Evolutionary conservation across 805 yeast genomes (phyloP), one percentile per base, ranked within the genome.

Genomic region (Zygoascus bituminiphila): DNA sequence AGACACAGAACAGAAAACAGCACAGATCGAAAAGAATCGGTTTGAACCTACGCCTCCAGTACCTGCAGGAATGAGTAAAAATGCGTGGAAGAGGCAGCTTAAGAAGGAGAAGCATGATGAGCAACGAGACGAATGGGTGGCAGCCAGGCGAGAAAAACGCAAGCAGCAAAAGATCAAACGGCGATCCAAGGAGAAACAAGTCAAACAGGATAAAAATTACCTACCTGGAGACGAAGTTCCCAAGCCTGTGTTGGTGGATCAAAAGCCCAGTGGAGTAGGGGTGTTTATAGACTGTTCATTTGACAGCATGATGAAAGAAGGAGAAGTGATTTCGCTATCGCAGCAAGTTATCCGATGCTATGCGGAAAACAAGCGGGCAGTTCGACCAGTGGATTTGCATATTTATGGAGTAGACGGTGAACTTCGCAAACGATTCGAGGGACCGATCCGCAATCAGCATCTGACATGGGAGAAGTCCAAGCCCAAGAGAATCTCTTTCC

Each of bases 21-120:
- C 12, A 7, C 40, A 12, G 5, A 19, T 35, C 4, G 44, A 42
- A 19, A 26, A 26, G 41, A 10, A 17, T n/a, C 9, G 38, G 17
- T 21, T 31, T 4, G 44, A 42, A 5, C 20, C 21, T 23, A 19
- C 35, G 7, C 56, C 58, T 24, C 54, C 57, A n/a, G 52, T 50
- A 7, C 96, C 96, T 1, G 88, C 79, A 50, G 96, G 96, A 4
- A 82, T 91, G 85, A 81, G 94, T 25, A 87, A 84, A 60, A 75
- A 77, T 14, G 89, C 84, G 50, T 91, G 88, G 84, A 91, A 91
- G 64, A 81, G 81, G 57, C 72, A 75, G 51, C 77, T 82, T 58
- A 80, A 75, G 56, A 72, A 64, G 51, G 70, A 74, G 57, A 69
- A 69, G 52, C 79, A 83, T 74, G 88, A 80, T 42, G 82, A 75